phyloP scores from a whole-genome alignment of 306 rosid genomes.

The Pueraria montana region DNA sequence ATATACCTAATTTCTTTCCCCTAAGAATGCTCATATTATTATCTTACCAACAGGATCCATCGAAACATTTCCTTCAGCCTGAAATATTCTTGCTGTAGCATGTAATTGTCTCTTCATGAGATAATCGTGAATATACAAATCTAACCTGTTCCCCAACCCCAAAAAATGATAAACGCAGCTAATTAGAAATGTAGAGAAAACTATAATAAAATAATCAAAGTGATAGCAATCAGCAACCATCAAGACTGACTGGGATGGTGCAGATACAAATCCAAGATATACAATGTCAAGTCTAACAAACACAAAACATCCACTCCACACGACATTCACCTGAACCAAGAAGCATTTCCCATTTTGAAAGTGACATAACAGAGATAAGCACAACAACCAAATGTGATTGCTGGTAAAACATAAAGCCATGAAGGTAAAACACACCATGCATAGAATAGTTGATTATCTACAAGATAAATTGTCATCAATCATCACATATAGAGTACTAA shows the following conservation, averaged over 20 bases:
- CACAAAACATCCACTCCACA: slow-evolving; percentile 8
- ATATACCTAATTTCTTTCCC: slow-evolving; percentile 19
- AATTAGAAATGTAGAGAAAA: slow-evolving; percentile 3
- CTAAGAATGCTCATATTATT: not conserved
- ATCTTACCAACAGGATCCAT: slow-evolving; percentile 71
- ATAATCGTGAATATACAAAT: slow-evolving; percentile 74
- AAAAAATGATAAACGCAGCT: slow-evolving; percentile 14
- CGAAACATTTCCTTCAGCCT: slow-evolving; percentile 69
- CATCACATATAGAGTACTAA: not conserved
- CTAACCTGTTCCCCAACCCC: slow-evolving; percentile 65
- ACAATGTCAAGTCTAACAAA: slow-evolving; percentile 1
- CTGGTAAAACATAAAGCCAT: slow-evolving; percentile 5
- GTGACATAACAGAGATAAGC: slow-evolving; percentile 12
- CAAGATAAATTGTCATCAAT: not conserved
- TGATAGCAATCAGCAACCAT: slow-evolving; percentile 21
- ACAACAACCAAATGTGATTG: not conserved
- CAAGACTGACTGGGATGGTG: slow-evolving; percentile 4
- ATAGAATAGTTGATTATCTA: not conserved
- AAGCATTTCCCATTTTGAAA: slow-evolving; percentile 18
- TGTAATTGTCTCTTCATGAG: slow-evolving; percentile 73
- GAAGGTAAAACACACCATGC: not conserved
- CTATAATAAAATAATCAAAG: slow-evolving; percentile 23
- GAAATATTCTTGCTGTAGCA: slow-evolving; percentile 76
- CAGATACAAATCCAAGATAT: not conserved
- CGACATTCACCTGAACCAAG: not conserved